Conservation (phyloP, 176 grass and related monocot species). For the Bromus sterilis region DNA sequence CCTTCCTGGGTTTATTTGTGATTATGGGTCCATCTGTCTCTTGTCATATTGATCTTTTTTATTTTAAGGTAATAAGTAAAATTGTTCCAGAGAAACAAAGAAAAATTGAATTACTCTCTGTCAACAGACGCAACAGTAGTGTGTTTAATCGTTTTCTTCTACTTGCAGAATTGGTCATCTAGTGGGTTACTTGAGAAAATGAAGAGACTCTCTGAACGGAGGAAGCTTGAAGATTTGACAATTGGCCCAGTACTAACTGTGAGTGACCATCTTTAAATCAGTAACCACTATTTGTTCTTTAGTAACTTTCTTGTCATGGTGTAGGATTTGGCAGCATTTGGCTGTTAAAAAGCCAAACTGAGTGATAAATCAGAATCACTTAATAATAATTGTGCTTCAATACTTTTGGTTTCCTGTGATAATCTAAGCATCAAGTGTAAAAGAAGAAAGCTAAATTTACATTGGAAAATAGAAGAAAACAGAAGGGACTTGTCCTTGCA, state of each 20-base stretch:
- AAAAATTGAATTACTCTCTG: background rate
- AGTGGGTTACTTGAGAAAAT: conserved; percentile 79
- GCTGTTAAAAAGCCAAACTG: background rate
- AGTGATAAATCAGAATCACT: background rate
- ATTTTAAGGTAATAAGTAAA: background rate
- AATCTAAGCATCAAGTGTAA: conserved; percentile 4
- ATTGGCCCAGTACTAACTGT: conserved; percentile 92
- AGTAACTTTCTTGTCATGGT: background rate
- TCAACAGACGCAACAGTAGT: background rate
- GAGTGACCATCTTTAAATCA: conserved; percentile 21
- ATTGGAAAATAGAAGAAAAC: background rate
- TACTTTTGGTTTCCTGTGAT: background rate
- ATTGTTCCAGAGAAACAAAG: background rate
- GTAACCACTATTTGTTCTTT: background rate
- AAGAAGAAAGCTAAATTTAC: background rate
- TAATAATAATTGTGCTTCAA: background rate
- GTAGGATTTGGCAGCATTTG: background rate
- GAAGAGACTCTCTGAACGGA: conserved; percentile 68
- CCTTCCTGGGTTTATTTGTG: background rate
- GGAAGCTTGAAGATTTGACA: conserved; percentile 91
- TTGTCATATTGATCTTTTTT: background rate
- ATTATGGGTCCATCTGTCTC: background rate
- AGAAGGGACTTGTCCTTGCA: background rate
- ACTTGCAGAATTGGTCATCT: conserved; percentile 82
- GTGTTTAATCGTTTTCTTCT: conserved; percentile 15